Evolutionary conservation across 805 yeast species (phyloP), one percentile per base, ranked within the genome.

Genomic region (Blastobotrys mokoenaii): DNA sequence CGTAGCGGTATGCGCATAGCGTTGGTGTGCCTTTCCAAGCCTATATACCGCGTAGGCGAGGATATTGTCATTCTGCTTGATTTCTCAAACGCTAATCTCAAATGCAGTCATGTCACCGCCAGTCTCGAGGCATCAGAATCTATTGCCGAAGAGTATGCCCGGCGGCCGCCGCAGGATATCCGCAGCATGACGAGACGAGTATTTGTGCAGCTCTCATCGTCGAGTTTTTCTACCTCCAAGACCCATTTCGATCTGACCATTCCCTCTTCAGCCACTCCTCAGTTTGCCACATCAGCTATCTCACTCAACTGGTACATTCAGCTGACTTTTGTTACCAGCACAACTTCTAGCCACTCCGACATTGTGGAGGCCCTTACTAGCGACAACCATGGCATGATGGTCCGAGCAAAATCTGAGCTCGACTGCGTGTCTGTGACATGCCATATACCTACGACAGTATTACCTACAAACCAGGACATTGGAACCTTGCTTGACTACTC

Each of bases 381-480:
- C 49, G 43, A 40, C 10, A 58, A 46, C 34, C 56, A 44, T 7
- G 48, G 46, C 18, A 40, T 39, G 17, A 40, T 47, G 38, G 46
- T 43, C 34, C 37, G 48, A 22, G 52, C 54, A 12, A 47, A 42
- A 8, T 51, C 50, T 8, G 44, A 44, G 12, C 30, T 58, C 12
- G 40, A 35, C 2, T 52, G 56, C 34, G 60, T 57, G 36, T 48
- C 54, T 15, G 57, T 76, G 47, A 57, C 61, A 8, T 71, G 74
- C 43, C 61, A 70, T 35, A 55, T 76, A 4, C 79, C 80, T 1
- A 33, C 76, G 1, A 57, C 62, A 18, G 64, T 76, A 1, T 51
- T 73, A 14, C 77, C 79, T 1, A 60, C 74, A 3, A 64, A 70
- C 32, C 64, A 66, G 36, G 72, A 69, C 49, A 68, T 72, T 49